These are phyloP conservation scores for Komagataella phaffii DNA, from an alignment of 805 yeast species.

Conservation along the genomic window DNA sequence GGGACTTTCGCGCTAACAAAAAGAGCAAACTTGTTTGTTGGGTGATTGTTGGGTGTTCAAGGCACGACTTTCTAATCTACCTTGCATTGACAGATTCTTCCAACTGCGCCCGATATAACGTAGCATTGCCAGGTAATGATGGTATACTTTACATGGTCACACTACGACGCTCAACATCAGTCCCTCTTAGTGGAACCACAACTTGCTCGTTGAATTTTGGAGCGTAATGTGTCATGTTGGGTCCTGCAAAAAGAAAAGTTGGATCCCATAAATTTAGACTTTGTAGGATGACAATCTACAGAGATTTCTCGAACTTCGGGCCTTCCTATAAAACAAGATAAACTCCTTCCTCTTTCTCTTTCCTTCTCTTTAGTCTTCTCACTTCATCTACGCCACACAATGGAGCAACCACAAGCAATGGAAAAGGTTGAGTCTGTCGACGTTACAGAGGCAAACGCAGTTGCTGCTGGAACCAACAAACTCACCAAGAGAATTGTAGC, in stretches of 20 bases:
- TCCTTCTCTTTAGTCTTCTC: background rate
- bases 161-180: background rate
- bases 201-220: background rate
- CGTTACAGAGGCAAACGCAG: constrained; percentile 56
- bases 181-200: background rate
- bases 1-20: background rate
- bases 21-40: background rate
- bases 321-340: background rate
- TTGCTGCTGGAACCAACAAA: constrained; percentile 75
- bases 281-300: background rate
- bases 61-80: background rate
- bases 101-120: background rate
- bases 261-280: background rate
- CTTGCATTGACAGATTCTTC: background rate
- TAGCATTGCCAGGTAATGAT: background rate
- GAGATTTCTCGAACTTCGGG: background rate
- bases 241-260: background rate
- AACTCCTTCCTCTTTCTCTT: background rate
- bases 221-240: background rate
- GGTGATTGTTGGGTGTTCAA: background rate
- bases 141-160: background rate
- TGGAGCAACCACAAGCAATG: background rate
- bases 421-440: constrained; percentile 28
- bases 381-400: background rate
- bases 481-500: constrained; percentile 62